Base-by-base conservation (phyloP, 768 basidiomycete species). In the Hypholoma sublateritium region DNA sequence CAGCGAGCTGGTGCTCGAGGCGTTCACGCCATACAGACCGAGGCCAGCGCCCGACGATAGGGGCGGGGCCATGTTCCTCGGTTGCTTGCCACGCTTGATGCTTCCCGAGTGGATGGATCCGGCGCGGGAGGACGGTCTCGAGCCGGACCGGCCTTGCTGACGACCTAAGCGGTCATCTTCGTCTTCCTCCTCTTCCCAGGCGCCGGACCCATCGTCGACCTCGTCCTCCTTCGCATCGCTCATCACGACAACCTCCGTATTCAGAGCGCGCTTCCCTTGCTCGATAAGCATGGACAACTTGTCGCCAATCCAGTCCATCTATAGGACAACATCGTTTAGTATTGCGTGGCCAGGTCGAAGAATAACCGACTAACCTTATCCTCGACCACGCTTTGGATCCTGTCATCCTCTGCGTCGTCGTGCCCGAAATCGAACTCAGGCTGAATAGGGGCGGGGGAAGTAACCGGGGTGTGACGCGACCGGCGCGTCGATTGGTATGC, bases 251-350 rank as follows among this genome's bases (percentile, higher is more conserved):
- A 94, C 78, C 67, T 93, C 90, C n/a, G 80, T 76, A 13, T 81
- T 83, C 6, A 94, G 78, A 0, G 92, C 92, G 45, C 81, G 84
- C 66, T 89, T 85, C 14, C 92, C 92, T 63, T 93, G 85, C 64
- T 85, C 83, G 60, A 94, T 93, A 50, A 93, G 81, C 58, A 72
- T 73, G 24, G 82, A 70, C 28, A 94, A 80, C 60, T 82, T 84
- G 59, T 82, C 85, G 17, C 88, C 87, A 57, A 93, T 88, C 88
- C 88, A 91, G 62, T 91, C 88, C 88, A 93, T 92, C 80, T 91
- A 64, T n/a, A 51, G 28, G 22, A 47, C 39, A 28, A 32, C 55
- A 19, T 55, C 51, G 8, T 1, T 39, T 14, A 52, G 22, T n/a
- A 48, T 28, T 41, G 22, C 16, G 54, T 19, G 5, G 12, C 43